Evolutionary conservation across 2,329 filamentous ascomycete genomes (phyloP).

Genomic region (Aspergillus fumigatiaffinis): DNA sequence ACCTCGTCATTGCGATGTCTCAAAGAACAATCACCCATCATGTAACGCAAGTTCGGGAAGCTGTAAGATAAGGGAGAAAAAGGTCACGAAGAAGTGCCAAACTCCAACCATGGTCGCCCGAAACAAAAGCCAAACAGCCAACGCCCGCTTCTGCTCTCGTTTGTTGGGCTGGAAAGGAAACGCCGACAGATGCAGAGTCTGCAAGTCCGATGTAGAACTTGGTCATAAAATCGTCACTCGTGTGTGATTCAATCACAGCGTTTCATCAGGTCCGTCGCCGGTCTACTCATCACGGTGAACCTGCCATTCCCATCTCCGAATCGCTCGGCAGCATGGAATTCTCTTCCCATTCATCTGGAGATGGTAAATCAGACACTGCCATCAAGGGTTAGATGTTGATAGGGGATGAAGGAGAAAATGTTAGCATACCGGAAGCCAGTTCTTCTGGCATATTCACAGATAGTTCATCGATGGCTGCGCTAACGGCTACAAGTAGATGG

Average conservation of each 20-base stretch:
- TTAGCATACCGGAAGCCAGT: constrained; percentile 35
- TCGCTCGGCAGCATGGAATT: constrained; percentile 40
- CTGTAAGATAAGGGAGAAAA: not conserved
- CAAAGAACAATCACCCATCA: constrained; percentile 1
- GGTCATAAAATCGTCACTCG: constrained; percentile 24
- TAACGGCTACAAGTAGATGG: constrained; percentile 21
- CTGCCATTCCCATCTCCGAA: constrained; percentile 37
- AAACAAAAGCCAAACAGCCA: not conserved
- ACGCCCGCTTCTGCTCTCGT: not conserved
- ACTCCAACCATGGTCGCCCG: constrained; percentile 1
- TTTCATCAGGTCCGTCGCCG: not conserved
- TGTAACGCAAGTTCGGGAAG: constrained; percentile 1
- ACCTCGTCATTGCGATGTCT: not conserved
- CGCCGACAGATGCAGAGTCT: constrained; percentile 22
- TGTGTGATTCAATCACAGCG: constrained; percentile 20
- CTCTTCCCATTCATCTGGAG: constrained; percentile 41
- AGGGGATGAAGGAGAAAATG: constrained; percentile 15
- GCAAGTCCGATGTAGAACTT: constrained; percentile 7
- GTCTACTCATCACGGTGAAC: constrained; percentile 32
- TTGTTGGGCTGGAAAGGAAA: constrained; percentile 13
- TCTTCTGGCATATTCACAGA: constrained; percentile 37
- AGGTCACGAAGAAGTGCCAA: constrained; percentile 2
- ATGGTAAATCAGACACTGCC: constrained; percentile 39
- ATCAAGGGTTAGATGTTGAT: constrained; percentile 18
- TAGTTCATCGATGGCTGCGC: constrained; percentile 32